Evolutionary conservation across 805 yeast genomes (phyloP), one percentile per base, ranked within the genome.

Genomic region (Metschnikowia aberdeeniae): DNA sequence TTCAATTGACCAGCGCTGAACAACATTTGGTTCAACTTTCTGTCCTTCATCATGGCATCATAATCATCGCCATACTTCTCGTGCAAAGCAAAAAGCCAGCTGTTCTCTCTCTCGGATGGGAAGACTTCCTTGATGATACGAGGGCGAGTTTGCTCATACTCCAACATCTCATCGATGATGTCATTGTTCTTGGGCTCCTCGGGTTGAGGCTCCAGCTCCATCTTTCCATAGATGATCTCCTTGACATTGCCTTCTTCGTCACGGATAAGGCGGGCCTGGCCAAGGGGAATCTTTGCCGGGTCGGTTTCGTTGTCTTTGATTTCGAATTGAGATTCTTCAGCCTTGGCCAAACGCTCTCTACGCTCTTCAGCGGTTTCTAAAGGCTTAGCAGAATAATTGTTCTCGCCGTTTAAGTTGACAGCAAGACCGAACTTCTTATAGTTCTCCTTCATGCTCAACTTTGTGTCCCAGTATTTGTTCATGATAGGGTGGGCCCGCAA

Each of bases 31-130:
- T 92, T 92, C 51, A 90, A 73, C 63, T 86, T 86, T 66, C 78
- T 79, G 64, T 93, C 99, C 86, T 95, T 86, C 62, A 81, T 84
- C 99, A 93, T 93, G 56, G 82, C 86, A 38, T 77, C 83, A 61
- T 82, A 89, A 62, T 93, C 84, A 53, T 89, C 95, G 13, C 97
- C 97, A 59, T 93, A 81, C 62, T 88, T 89, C 17, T 78, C 79
- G 48, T 82, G 75, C 33, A 93, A 70, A 20, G 64, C 65, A 38
- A 62, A 66, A 34, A 87, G 63, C 95, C 96, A 89, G 29, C 76
- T 84, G 36, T 64, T 67, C 63, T 93, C 98, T 55, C 96, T 71
- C 34, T 76, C 84, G 49, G 88, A 78, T 54, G 80, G 86, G 17
- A 63, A 64, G 57, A 85, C 76, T 45, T 74, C 83, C 42, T 65